Evolutionary conservation across 768 basidiomycete species (phyloP).

Genomic region (Russula emetica): DNA sequence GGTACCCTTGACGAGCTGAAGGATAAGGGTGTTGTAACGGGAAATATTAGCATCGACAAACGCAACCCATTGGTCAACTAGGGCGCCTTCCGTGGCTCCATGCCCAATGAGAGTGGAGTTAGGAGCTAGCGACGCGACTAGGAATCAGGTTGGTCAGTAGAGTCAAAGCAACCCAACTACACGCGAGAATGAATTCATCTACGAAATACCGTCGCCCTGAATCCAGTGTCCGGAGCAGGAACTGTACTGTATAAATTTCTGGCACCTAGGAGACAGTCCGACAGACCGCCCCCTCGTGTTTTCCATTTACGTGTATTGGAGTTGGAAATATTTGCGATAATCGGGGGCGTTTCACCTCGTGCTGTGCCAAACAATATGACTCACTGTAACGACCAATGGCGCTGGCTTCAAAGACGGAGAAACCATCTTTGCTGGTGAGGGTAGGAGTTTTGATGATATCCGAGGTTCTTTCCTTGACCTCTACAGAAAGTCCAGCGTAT

Average conservation of each 20-base stretch:
- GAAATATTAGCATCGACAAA: constrained; percentile 67
- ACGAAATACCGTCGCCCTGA: neutral
- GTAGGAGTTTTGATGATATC: constrained; percentile 82
- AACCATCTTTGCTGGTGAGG: constrained; percentile 69
- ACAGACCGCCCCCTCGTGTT: neutral
- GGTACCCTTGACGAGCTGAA: constrained; percentile 42
- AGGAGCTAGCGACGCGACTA: constrained; percentile 74
- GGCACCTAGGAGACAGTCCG: neutral
- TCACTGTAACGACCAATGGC: constrained; percentile 88
- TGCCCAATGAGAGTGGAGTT: constrained; percentile 75
- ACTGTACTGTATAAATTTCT: neutral
- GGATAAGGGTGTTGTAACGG: constrained; percentile 37
- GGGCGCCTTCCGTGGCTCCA: constrained; percentile 59
- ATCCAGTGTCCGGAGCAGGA: neutral
- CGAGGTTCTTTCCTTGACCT: constrained; percentile 49
- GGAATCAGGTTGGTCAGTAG: constrained; percentile 22
- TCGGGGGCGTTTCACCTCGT: neutral
- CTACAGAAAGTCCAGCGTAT: constrained; percentile 53
- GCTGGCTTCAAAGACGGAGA: constrained; percentile 69
- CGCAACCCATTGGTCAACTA: constrained; percentile 82
- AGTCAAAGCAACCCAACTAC: constrained; percentile 15
- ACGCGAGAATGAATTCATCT: neutral
- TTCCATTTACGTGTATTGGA: neutral
- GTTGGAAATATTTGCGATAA: neutral
- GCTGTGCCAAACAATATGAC: constrained; percentile 36